These are phyloP conservation scores for Trypanosoma platydactyli DNA, from an alignment of 208 protist species.

Conservation along the genomic window DNA sequence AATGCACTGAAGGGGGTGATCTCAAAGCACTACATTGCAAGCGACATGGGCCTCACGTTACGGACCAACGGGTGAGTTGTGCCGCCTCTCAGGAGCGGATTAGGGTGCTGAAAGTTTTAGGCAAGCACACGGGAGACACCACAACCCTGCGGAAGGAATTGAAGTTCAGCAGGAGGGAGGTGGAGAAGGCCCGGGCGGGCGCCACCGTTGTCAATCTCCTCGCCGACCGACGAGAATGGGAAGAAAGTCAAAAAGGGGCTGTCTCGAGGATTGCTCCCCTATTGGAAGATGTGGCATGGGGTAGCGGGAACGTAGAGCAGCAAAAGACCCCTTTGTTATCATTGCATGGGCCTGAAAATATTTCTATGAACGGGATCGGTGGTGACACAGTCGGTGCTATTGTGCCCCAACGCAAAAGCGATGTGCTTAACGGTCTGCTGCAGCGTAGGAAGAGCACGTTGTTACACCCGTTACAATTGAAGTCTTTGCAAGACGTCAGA, in stretches of 20 bases:
- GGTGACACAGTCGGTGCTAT: too few species aligned
- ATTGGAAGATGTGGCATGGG: conserved; percentile 14
- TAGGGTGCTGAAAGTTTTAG: conserved; percentile 1
- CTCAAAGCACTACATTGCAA: too few species aligned
- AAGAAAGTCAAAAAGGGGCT: not conserved
- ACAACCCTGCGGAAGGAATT: conserved; percentile 14
- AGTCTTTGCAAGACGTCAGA: too few species aligned
- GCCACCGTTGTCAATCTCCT: not conserved
- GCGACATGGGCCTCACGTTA: not conserved
- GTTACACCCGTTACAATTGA: too few species aligned
- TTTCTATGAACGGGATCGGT: not conserved
- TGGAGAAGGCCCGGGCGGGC: conserved; percentile 13
- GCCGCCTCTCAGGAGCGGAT: not conserved
- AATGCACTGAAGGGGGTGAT: not conserved
- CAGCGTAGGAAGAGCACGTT: too few species aligned
- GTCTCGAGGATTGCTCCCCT: not conserved
- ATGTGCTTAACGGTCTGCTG: too few species aligned
- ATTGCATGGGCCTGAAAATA: not conserved
- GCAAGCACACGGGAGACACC: not conserved
- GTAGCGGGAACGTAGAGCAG: not conserved
- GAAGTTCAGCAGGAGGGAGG: conserved; percentile 7
- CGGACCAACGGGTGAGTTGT: not conserved
- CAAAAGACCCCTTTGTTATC: not conserved
- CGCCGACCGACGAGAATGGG: not conserved
- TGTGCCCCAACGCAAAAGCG: too few species aligned